A percentile compares a stretch with the other conserved stretches of the same genome.
Conservation (phyloP, 805 yeast species). For the Tetrapisispora taiwanensis region DNA sequence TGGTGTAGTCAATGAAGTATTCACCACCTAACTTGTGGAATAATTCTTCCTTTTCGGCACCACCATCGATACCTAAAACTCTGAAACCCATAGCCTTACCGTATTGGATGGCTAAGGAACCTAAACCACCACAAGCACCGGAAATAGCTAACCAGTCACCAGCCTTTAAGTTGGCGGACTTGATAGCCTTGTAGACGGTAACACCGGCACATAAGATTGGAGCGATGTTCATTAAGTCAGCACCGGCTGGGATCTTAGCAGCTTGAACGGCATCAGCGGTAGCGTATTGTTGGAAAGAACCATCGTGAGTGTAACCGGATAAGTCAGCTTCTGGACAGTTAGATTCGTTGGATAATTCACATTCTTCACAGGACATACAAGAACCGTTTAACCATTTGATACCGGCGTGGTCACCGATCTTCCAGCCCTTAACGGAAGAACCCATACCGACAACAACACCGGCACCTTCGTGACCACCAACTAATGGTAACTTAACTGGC, state of each 20-base stretch:
- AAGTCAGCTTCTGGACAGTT: constrained; percentile 62
- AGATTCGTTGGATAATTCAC: constrained; percentile 48
- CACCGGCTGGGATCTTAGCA: constrained; percentile 45
- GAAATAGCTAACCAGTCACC: constrained; percentile 70
- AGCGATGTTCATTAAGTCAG: constrained; percentile 46
- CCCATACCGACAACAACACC: constrained; percentile 61
- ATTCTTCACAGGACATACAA: constrained; percentile 54
- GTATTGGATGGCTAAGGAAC: constrained; percentile 65
- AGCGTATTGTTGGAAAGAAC: constrained; percentile 56
- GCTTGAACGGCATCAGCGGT: constrained; percentile 59
- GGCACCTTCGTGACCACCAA: constrained; percentile 70
- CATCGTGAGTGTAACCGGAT: constrained; percentile 68
- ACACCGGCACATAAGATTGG: constrained; percentile 62
- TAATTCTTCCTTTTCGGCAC: constrained; percentile 51
- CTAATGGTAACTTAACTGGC: constrained; percentile 48
- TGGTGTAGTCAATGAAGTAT: constrained; percentile 46
- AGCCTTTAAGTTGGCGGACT: constrained; percentile 44
- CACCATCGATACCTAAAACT: constrained; percentile 67
- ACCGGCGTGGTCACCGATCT: constrained; percentile 59
- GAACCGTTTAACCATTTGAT: constrained; percentile 62
- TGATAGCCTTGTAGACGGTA: constrained; percentile 59
- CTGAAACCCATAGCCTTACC: constrained; percentile 67
- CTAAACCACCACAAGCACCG: constrained; percentile 80
- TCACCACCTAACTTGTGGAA: constrained; percentile 54
- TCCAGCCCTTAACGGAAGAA: constrained; percentile 46